A percentile compares a stretch with the other conserved stretches of the same genome.
Evolutionary conservation across 2,329 filamentous ascomycete species (phyloP).

Genomic region (Penicillium sp.): DNA sequence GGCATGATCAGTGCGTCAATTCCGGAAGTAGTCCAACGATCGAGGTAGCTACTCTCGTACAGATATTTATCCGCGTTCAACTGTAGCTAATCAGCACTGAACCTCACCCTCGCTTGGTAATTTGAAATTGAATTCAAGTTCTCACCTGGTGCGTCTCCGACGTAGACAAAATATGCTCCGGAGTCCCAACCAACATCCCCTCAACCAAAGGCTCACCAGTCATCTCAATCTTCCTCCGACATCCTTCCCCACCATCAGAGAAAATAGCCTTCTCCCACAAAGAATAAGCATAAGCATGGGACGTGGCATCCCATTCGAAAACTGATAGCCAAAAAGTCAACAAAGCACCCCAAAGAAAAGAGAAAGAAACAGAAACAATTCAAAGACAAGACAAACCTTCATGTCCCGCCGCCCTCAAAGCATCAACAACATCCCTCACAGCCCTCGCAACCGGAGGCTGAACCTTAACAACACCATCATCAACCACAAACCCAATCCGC

Average conservation of each 20-base stretch:
- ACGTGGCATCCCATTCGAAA: conserved; percentile 38
- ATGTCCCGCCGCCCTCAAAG: conserved; percentile 57
- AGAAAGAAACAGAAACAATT: not conserved
- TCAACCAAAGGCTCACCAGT: conserved; percentile 39
- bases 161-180: conserved; percentile 30
- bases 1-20: conserved; percentile 42
- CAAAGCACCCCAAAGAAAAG: conserved; percentile 31
- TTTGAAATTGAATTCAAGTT: no score
- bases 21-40: conserved; percentile 32
- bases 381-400: conserved; percentile 47
- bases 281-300: conserved; percentile 32
- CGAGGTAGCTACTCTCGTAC: conserved; percentile 34
- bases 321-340: conserved; percentile 19
- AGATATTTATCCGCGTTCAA: conserved; percentile 34
- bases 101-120: no score
- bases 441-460: conserved; percentile 65
- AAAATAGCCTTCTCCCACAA: conserved; percentile 39
- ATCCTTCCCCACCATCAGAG: conserved; percentile 39
- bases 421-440: conserved; percentile 5
- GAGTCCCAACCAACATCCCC: conserved; percentile 41
- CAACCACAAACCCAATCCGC: conserved; percentile 64
- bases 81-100: conserved; percentile 15
- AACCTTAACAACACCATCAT: conserved; percentile 64
- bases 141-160: conserved; percentile 33
- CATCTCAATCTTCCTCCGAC: conserved; percentile 31